Conservation (phyloP, 2,329 filamentous ascomycete genomes). For the Cercospora zeae-maydis region DNA sequence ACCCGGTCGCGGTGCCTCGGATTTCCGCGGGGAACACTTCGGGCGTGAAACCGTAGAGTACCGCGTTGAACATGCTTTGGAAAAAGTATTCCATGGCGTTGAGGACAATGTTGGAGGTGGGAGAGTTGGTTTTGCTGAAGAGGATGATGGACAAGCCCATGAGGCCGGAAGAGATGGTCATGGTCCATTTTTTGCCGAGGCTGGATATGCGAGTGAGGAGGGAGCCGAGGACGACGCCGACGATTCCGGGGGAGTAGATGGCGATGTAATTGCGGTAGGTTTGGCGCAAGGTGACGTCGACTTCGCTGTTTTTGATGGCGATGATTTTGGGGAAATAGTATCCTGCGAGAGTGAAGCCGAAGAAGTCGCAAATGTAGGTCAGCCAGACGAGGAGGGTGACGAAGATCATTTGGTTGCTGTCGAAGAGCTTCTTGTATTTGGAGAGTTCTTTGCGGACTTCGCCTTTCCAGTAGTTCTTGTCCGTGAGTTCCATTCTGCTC, state of each 20-base stretch:
- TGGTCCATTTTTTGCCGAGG: slow-evolving; percentile 47
- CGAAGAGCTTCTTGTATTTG: slow-evolving; percentile 48
- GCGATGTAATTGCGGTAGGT: slow-evolving; percentile 55
- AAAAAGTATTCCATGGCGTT: slow-evolving; percentile 54
- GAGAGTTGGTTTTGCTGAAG: slow-evolving; percentile 45
- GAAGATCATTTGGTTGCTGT: slow-evolving; percentile 41
- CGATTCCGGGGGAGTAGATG: slow-evolving; percentile 52
- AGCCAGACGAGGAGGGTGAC: slow-evolving; percentile 50
- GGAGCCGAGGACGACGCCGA: slow-evolving; percentile 51
- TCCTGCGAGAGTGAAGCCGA: slow-evolving; percentile 49
- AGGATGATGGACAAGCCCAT: slow-evolving; percentile 47
- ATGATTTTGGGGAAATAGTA: slow-evolving; percentile 51
- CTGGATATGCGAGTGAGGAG: slow-evolving; percentile 47
- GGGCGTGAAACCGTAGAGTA: slow-evolving; percentile 52
- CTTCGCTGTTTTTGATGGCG: slow-evolving; percentile 50
- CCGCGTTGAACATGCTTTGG: slow-evolving; percentile 52
- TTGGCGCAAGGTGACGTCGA: slow-evolving; percentile 43
- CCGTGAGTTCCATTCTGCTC: slow-evolving; percentile 8
- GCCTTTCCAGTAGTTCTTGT: slow-evolving; percentile 21
- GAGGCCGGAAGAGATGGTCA: slow-evolving; percentile 43
- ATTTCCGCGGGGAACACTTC: slow-evolving; percentile 52
- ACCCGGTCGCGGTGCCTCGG: slow-evolving; percentile 48
- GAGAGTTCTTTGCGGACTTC: slow-evolving; percentile 42
- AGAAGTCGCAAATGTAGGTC: slow-evolving; percentile 52
- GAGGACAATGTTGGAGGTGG: slow-evolving; percentile 48